Evolutionary conservation across 257 asterid species (phyloP), one percentile per base, ranked within the genome.

Genomic region (Penstemon newberryi): DNA sequence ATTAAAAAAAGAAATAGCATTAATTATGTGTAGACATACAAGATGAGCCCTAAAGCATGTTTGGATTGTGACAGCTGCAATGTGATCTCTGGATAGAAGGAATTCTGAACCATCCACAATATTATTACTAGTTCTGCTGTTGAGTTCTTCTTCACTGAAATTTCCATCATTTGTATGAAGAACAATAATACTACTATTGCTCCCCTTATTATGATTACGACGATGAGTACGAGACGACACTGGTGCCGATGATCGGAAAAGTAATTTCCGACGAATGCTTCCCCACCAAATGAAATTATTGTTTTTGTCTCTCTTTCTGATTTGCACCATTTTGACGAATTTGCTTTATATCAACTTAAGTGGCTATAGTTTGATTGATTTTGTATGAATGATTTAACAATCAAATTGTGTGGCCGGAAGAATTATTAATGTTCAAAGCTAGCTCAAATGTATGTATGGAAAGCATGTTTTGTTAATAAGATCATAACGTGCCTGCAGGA

Each of bases 11-110:
- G 0, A 43, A 37, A 6, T 69, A 53, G 7, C 49, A 15, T 43
- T 8, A 13, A 44, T 7, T 1, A 43, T 45, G 49, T 50, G 19
- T 60, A 4, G 6, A 47, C 56, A 54, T 84, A 88, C 96, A 45
- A 91, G 93, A 81, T 87, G 96, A 7, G 82, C 78, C 83, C 96
- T 81, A 67, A 89, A 87, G 72, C 76, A 80, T 62, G 95, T 79
- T 74, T 91, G 95, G 67, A 91, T 89, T 37, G 81, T 74, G 73
- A 80, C 73, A 71, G 97, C 91, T 13, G 97, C 96, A 45, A 84
- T 67, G 33, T 81, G 87, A 72, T 89, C 87, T 73, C 66, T 80
- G 40, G 88, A 72, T 18, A 70, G 36, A n/a, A 71, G 18, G 76
- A 79, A 78, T 19, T 74, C 69, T 0, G 66, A 36, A 44, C 53